phyloP scores from a whole-genome alignment of 257 asterid species.

The Ehretia macrophylla region DNA sequence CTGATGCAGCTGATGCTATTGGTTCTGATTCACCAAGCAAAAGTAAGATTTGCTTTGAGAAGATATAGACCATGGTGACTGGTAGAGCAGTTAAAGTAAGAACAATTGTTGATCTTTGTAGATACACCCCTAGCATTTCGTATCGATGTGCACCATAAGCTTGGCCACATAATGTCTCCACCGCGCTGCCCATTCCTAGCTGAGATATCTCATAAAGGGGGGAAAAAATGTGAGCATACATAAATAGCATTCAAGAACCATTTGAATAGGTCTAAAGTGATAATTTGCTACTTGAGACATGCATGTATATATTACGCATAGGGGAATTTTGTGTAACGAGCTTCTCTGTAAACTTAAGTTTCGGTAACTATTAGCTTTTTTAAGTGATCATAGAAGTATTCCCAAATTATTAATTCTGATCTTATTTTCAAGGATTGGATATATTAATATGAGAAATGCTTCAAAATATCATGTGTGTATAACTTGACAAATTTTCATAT shows the following conservation, averaged over 20 bases:
- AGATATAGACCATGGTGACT: constrained; percentile 12
- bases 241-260: too few species aligned
- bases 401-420: too few species aligned
- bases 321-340: too few species aligned
- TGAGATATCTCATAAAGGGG: not conserved
- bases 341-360: too few species aligned
- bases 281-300: too few species aligned
- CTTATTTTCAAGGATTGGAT: too few species aligned
- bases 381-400: too few species aligned
- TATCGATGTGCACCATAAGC: constrained; percentile 25
- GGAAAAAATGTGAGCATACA: not conserved
- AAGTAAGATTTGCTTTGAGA: constrained; percentile 21
- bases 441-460: too few species aligned
- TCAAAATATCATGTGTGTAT: too few species aligned
- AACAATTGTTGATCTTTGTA: constrained; percentile 28
- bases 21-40: constrained; percentile 22
- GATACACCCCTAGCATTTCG: constrained; percentile 31
- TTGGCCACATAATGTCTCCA: constrained; percentile 41
- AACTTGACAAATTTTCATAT: too few species aligned
- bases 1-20: constrained; percentile 28
- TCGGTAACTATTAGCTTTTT: too few species aligned
- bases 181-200: constrained; percentile 46
- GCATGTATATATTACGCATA: too few species aligned
- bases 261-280: not conserved
- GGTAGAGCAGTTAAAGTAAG: constrained; percentile 27